phyloP scores from a whole-genome alignment of 352 stramenopile genomes.

The Globisporangium abappressorium region DNA sequence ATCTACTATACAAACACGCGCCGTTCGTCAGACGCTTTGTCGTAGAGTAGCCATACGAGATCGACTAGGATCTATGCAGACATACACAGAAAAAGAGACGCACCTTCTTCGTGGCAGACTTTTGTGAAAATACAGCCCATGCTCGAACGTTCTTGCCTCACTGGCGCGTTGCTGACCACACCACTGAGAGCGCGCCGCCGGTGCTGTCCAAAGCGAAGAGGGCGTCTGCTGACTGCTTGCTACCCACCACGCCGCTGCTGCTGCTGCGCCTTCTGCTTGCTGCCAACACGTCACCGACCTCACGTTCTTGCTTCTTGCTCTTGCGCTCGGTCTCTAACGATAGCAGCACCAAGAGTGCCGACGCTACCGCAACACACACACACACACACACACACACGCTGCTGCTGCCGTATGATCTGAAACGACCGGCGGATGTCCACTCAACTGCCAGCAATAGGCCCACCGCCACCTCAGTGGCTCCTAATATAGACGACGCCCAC shows the following conservation, averaged over 20 bases:
- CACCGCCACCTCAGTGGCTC: neutral
- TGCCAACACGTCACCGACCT: neutral
- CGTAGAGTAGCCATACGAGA: neutral
- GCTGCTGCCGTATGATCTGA: neutral
- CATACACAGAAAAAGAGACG: neutral
- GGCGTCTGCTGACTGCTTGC: neutral
- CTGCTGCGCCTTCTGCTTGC: neutral
- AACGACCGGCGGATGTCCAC: slow-evolving; percentile 10
- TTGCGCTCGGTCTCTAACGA: neutral
- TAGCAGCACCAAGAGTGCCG: neutral
- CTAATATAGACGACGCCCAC: neutral
- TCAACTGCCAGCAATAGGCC: slow-evolving; percentile 3
- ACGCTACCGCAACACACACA: neutral
- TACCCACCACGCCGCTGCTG: neutral
- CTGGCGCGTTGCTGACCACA: neutral
- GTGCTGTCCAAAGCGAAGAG: neutral
- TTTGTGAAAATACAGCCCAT: slow-evolving; percentile 25
- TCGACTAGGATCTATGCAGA: neutral
- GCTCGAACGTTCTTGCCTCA: slow-evolving; percentile 1
- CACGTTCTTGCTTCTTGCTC: neutral
- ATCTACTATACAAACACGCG: neutral
- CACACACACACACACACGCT: neutral
- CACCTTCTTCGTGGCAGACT: slow-evolving; percentile 19
- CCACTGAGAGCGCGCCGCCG: neutral
- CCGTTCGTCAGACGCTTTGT: neutral